These are phyloP conservation scores for Phylloporus scabripes DNA, from an alignment of 768 basidiomycete species.

Conservation along the genomic window DNA sequence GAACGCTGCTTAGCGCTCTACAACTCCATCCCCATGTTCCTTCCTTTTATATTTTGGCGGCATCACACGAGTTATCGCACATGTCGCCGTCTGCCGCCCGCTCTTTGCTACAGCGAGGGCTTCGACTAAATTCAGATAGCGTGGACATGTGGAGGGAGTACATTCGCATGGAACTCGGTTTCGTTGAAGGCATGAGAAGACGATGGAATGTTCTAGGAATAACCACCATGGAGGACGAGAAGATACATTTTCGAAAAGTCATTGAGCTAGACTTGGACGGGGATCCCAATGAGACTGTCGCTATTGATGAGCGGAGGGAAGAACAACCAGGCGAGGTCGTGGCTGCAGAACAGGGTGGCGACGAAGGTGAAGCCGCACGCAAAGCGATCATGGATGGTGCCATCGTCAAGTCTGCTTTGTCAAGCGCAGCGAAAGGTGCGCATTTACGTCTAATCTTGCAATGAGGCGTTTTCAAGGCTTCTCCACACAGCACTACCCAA, in stretches of 20 bases:
- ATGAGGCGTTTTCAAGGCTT: constrained; percentile 8
- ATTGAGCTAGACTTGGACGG: constrained; percentile 24
- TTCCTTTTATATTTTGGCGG: constrained; percentile 77
- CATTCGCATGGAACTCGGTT: constrained; percentile 84
- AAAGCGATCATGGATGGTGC: constrained; percentile 70
- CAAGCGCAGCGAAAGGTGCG: constrained; percentile 67
- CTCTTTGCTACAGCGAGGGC: constrained; percentile 76
- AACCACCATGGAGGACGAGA: constrained; percentile 10
- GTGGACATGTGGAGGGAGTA: constrained; percentile 85
- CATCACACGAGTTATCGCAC: constrained; percentile 74
- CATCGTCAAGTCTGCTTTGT: constrained; percentile 73
- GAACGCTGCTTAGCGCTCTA: constrained; percentile 52
- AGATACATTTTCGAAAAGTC: constrained; percentile 13
- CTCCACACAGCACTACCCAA: constrained; percentile 34
- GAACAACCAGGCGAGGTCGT: constrained; percentile 23
- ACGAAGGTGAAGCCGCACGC: constrained; percentile 51
- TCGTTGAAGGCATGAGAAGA: constrained; percentile 71
- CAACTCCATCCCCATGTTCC: constrained; percentile 81
- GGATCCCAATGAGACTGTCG: constrained; percentile 7
- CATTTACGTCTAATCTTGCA: constrained; percentile 13
- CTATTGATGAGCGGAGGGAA: constrained; percentile 21
- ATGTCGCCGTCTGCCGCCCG: constrained; percentile 76
- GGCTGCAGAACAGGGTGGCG: constrained; percentile 35
- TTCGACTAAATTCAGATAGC: constrained; percentile 70
- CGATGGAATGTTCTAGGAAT: constrained; percentile 82